Evolutionary conservation across 2,329 filamentous ascomycete genomes (phyloP).

Genomic region (Mycosphaerella sp.): DNA sequence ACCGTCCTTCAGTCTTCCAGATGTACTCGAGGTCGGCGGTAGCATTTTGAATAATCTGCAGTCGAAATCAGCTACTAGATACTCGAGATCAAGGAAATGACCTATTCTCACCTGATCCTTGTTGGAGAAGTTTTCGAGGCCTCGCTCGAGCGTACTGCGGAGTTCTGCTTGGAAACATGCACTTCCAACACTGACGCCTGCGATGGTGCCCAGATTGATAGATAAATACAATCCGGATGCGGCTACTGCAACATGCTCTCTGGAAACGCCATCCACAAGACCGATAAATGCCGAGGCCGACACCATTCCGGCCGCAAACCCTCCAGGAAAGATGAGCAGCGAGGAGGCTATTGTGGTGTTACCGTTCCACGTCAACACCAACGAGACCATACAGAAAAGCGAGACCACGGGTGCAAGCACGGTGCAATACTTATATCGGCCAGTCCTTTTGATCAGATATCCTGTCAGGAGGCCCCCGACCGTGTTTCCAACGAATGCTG

Average conservation of each 20-base stretch:
- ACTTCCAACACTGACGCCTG: slow-evolving; percentile 37
- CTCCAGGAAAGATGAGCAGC: slow-evolving; percentile 40
- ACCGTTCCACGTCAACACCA: slow-evolving; percentile 55
- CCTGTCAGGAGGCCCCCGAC: slow-evolving; percentile 58
- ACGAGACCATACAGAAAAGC: slow-evolving; percentile 46
- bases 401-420: slow-evolving; percentile 48
- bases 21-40: too few species aligned
- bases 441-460: slow-evolving; percentile 42
- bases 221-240: slow-evolving; percentile 45
- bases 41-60: too few species aligned
- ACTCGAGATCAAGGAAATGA: too few species aligned
- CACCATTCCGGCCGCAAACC: slow-evolving; percentile 47
- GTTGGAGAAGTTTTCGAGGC: too few species aligned
- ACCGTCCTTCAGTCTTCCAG: too few species aligned
- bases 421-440: slow-evolving; percentile 26
- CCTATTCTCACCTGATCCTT: too few species aligned
- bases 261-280: slow-evolving; percentile 44
- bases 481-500: slow-evolving; percentile 62
- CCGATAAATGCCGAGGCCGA: slow-evolving; percentile 46
- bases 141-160: not conserved
- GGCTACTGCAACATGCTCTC: slow-evolving; percentile 46
- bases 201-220: slow-evolving; percentile 40
- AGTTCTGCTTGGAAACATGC: slow-evolving; percentile 37
- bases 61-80: too few species aligned
- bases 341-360: slow-evolving; percentile 46